Conservation (phyloP, 2,329 filamentous ascomycete species). For the Penicillium sp. region DNA sequence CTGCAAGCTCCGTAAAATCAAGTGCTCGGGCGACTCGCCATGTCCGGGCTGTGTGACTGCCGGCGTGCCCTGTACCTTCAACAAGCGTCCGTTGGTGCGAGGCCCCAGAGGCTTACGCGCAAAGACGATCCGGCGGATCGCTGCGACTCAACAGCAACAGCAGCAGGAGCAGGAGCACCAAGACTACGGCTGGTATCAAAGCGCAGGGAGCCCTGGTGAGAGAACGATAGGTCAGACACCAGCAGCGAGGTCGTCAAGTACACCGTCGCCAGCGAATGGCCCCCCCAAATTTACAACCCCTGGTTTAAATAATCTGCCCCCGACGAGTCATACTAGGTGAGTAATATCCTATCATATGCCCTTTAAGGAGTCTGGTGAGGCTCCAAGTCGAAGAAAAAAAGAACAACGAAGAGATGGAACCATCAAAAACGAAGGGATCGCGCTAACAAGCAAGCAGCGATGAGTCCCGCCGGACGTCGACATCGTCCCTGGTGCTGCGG, state of each 20-base stretch:
- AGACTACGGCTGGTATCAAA: not conserved
- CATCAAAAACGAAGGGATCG: not conserved
- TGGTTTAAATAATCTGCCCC: not conserved
- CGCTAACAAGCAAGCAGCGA: not conserved
- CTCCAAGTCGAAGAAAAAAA: not conserved
- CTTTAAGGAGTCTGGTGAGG: not conserved
- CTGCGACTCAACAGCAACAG: constrained; percentile 1
- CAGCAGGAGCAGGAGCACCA: not conserved
- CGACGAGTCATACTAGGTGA: not conserved
- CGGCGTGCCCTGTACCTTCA: not conserved
- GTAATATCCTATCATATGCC: not conserved
- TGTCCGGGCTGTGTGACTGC: not conserved
- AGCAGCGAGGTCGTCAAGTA: not conserved
- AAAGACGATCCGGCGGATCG: not conserved
- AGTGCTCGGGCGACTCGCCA: constrained; percentile 1
- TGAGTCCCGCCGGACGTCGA: not conserved
- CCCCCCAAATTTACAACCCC: not conserved
- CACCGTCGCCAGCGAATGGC: not conserved
- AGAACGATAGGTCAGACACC: not conserved
- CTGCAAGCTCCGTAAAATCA: constrained; percentile 1
- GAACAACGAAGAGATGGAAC: not conserved
- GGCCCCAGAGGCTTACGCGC: constrained; percentile 1
- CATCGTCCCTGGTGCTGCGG: not conserved
- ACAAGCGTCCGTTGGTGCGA: constrained; percentile 2
- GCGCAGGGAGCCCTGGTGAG: not conserved